phyloP scores from a whole-genome alignment of 2,329 filamentous ascomycete species.

The Talaromyces sp. region DNA sequence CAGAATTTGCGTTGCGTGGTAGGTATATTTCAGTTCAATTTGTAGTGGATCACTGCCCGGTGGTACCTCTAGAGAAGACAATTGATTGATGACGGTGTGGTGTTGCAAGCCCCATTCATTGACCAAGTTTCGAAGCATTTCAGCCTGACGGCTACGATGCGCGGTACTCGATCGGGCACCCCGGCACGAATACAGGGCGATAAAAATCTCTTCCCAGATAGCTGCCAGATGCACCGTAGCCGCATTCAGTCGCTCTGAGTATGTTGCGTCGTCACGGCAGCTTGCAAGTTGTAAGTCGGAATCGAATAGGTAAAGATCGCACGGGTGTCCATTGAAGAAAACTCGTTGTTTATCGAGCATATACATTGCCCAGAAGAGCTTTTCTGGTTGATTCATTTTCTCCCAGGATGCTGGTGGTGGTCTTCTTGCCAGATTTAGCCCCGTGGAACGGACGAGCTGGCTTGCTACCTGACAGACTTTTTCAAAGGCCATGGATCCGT shows the following conservation, averaged over 20 bases:
- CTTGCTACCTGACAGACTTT: slow-evolving; percentile 12
- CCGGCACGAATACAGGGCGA: slow-evolving; percentile 7
- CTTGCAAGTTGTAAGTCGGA: slow-evolving; percentile 7
- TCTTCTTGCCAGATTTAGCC: not conserved
- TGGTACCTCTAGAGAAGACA: not conserved
- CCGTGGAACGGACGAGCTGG: not conserved
- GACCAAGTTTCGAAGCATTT: not conserved
- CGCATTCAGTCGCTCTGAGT: not conserved
- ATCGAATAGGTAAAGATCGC: slow-evolving; percentile 12
- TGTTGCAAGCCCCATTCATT: slow-evolving; percentile 10
- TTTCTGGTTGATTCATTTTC: not conserved
- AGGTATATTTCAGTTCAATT: slow-evolving; percentile 13
- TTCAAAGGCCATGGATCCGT: slow-evolving; percentile 3
- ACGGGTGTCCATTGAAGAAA: slow-evolving; percentile 12
- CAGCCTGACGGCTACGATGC: not conserved
- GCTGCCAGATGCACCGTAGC: not conserved
- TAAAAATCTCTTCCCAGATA: slow-evolving; percentile 14
- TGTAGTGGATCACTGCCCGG: not conserved
- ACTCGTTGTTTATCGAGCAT: slow-evolving; percentile 10
- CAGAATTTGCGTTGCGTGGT: slow-evolving; percentile 7
- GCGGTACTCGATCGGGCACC: not conserved
- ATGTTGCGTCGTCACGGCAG: not conserved
- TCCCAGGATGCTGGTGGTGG: not conserved
- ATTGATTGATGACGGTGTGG: not conserved
- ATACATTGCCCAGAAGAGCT: slow-evolving; percentile 10